phyloP scores from a whole-genome alignment of 2,329 filamentous ascomycete species.

The Lizonia empirigonia region DNA sequence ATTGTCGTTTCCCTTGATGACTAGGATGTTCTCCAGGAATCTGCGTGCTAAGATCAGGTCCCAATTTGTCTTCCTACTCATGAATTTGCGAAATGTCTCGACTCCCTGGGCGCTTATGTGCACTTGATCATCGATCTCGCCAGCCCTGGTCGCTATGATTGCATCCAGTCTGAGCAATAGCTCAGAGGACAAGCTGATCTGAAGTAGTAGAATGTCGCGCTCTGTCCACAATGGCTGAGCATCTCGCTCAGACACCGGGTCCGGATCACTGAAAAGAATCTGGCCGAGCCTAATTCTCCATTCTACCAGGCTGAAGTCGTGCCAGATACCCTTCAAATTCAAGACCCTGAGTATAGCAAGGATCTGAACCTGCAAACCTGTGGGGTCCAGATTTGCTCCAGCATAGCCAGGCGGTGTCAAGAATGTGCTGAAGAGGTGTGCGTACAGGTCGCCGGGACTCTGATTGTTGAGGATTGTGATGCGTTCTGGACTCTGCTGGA shows the following conservation, averaged over 20 bases:
- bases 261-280: constrained; percentile 65
- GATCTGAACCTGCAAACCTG: constrained; percentile 71
- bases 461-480: constrained; percentile 57
- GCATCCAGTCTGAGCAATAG: constrained; percentile 61
- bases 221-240: constrained; percentile 46
- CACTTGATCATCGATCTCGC: constrained; percentile 47
- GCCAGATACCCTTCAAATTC: constrained; percentile 70
- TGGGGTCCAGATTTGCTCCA: constrained; percentile 59
- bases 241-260: constrained; percentile 28
- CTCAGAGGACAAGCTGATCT: constrained; percentile 61
- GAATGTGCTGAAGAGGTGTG: constrained; percentile 51
- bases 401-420: constrained; percentile 49
- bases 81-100: constrained; percentile 53
- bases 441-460: constrained; percentile 59
- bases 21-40: constrained; percentile 59
- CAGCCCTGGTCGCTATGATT: constrained; percentile 40
- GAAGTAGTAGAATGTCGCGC: constrained; percentile 60
- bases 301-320: constrained; percentile 75
- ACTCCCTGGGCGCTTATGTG: constrained; percentile 53
- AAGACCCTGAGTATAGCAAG: constrained; percentile 70
- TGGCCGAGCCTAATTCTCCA: constrained; percentile 77
- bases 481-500: constrained; percentile 60
- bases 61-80: constrained; percentile 61
- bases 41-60: constrained; percentile 60
- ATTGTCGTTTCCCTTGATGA: constrained; percentile 38